These are phyloP conservation scores for Bothriochloa decipiens DNA, from an alignment of 176 grass and related monocot genomes.

Conservation along the genomic window DNA sequence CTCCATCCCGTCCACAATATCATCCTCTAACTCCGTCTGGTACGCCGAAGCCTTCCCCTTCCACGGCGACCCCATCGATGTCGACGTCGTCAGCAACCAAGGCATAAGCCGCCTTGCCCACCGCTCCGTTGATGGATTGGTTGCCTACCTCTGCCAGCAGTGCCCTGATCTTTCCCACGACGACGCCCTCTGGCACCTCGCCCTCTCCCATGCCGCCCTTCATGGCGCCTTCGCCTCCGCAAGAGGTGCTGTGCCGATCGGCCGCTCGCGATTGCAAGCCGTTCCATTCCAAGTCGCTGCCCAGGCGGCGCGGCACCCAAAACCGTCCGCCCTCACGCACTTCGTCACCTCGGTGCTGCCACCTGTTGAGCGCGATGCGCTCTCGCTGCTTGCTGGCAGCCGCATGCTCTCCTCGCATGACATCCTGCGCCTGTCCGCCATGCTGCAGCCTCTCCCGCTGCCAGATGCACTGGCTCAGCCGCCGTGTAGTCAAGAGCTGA, in stretches of 20 bases:
- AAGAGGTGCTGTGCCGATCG: not conserved
- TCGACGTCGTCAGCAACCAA: not conserved
- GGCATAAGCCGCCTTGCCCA: not conserved
- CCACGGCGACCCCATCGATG: slow-evolving; percentile 4
- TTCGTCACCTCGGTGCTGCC: slow-evolving; percentile 13
- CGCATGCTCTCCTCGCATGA: not conserved
- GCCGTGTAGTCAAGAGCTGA: not conserved
- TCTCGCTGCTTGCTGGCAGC: slow-evolving; percentile 1
- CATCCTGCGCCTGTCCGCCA: slow-evolving; percentile 10
- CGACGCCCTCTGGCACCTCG: slow-evolving; percentile 38
- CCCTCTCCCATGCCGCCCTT: not conserved
- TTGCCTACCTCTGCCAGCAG: slow-evolving; percentile 8
- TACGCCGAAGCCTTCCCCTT: slow-evolving; percentile 22
- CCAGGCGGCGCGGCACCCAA: slow-evolving; percentile 6
- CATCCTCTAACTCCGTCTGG: slow-evolving; percentile 32
- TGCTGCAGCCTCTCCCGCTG: slow-evolving; percentile 25
- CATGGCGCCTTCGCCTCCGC: not conserved
- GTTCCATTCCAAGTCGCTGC: not conserved
- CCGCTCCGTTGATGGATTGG: slow-evolving; percentile 30
- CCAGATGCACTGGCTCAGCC: not conserved
- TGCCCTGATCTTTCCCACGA: not conserved
- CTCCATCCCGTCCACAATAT: slow-evolving; percentile 24
- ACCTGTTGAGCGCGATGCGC: not conserved
- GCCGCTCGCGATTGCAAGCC: not conserved
- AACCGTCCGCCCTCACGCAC: not conserved